Percentiles rank a stretch among this genome's conserved stretches.
Evolutionary conservation across 495 filamentous ascomycete species (phyloP).

Genomic region (Podospora australis): DNA sequence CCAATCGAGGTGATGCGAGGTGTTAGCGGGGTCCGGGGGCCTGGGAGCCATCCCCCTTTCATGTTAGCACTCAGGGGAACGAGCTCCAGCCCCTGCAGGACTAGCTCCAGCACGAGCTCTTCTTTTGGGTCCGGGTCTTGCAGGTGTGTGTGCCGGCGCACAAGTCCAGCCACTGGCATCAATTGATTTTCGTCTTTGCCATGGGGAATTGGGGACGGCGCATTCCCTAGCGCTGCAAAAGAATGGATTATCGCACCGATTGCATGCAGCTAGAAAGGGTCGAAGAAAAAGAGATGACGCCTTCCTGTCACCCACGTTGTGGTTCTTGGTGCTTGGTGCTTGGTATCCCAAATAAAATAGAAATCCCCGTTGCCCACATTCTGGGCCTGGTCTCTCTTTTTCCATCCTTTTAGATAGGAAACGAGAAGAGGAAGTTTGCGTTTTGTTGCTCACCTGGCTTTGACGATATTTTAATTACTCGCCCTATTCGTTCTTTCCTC

Average conservation of each 20-base stretch:
- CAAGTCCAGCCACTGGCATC: neutral
- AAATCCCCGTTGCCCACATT: neutral
- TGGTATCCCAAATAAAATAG: neutral
- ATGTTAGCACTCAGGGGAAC: slow-evolving; percentile 3
- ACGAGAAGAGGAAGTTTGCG: neutral
- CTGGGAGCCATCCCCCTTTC: neutral
- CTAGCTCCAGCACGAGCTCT: slow-evolving; percentile 3
- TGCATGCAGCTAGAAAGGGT: slow-evolving; percentile 19
- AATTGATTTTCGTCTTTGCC: slow-evolving; percentile 6
- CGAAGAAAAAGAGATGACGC: slow-evolving; percentile 6
- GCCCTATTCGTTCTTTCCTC: neutral
- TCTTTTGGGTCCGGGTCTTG: neutral
- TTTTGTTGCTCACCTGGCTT: neutral
- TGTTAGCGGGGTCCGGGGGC: neutral
- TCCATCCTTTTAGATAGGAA: neutral
- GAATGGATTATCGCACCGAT: slow-evolving; percentile 16
- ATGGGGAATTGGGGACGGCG: neutral
- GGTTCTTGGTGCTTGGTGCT: neutral
- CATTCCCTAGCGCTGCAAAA: slow-evolving; percentile 1
- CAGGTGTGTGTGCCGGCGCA: neutral
- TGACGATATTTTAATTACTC: neutral
- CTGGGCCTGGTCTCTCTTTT: neutral
- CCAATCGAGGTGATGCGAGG: too few species aligned
- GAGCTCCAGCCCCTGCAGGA: slow-evolving; percentile 3
- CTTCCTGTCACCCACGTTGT: neutral